Evolutionary conservation across 2,329 filamentous ascomycete species (phyloP), one percentile per base, ranked within the genome.

Genomic region (Fusarium nematophilum): DNA sequence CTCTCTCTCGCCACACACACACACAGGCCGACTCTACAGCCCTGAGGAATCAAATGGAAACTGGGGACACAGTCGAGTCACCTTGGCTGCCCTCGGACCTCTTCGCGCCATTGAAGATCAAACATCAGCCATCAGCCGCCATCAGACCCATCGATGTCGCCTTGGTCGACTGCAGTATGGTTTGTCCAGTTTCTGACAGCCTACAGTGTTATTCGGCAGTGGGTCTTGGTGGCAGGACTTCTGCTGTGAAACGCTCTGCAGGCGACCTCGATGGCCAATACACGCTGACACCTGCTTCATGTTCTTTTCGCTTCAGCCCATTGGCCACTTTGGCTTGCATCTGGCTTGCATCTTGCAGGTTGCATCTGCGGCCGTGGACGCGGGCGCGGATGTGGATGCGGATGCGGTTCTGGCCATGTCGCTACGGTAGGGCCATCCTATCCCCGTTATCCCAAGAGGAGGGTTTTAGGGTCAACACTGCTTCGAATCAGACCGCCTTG

Each of bases 161-260:
- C 42, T 33, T 53, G 26, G 25, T 39, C 43, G 23, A 40, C 40
- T 33, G 23, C 27, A 40, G 48, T 33, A 50, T 15, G 45, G 39
- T 6, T 18, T n/a, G 34, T 59, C 36, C 36, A 36, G 46, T 53
- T 57, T 43, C 34, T 49, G 40, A 57, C 38, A 49, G 23, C 21
- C 33, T 21, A 46, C 44, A 42, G 11, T 42, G 21, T 47, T 33
- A 4, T 21, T 31, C 7, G 17, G 25, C 14, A 29, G 59, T 58
- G 50, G 51, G 38, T 27, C 46, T 18, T 27, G 11, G 54, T 27
- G n/a, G n/a, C 43, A 46, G 51, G 29, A 38, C 18, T 25, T 44
- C 44, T 51, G 49, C 42, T 40, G 52, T 55, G 57, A 66, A 61
- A 66, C 56, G 39, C 36, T 48, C 48, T 59, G 54, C 38, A 53